These are phyloP conservation scores for Thalassiosira profunda DNA, from an alignment of 108 stramenopile genomes.

Conservation along the genomic window DNA sequence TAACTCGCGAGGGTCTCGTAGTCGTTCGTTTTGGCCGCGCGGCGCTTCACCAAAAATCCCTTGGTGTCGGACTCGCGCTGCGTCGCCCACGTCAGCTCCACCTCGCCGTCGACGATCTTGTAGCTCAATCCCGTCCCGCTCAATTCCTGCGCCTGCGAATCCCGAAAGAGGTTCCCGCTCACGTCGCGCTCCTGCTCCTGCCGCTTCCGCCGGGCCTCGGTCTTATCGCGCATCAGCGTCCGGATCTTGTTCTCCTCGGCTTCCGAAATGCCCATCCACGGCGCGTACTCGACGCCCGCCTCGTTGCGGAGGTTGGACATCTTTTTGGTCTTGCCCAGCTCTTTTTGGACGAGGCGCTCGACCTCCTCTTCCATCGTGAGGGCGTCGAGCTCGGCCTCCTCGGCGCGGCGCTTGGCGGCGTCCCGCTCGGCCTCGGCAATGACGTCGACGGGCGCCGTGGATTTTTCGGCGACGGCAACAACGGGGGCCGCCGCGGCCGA, in stretches of 20 bases:
- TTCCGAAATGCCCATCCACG: conserved; percentile 89
- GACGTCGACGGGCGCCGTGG: background rate
- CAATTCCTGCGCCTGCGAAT: conserved; percentile 87
- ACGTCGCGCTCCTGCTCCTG: conserved; percentile 65
- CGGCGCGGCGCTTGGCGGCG: background rate
- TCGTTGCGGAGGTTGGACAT: conserved; percentile 81
- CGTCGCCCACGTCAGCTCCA: conserved; percentile 90
- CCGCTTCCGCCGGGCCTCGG: conserved; percentile 75
- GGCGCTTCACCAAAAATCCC: conserved; percentile 87
- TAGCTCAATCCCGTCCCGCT: conserved; percentile 76
- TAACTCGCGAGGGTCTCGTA: conserved; percentile 73
- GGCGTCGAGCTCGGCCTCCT: conserved; percentile 14
- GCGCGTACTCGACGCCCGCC: conserved; percentile 87
- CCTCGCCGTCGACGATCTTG: conserved; percentile 74
- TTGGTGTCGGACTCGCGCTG: conserved; percentile 70
- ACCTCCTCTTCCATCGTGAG: conserved; percentile 72
- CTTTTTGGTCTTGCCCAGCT: conserved; percentile 62
- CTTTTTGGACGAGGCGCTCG: conserved; percentile 65
- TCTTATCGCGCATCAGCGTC: conserved; percentile 69
- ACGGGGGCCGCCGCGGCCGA: background rate
- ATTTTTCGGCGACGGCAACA: background rate
- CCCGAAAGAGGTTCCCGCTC: conserved; percentile 69
- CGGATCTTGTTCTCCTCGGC: conserved; percentile 76
- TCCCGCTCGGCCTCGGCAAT: background rate
- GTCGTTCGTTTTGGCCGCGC: conserved; percentile 82